Conservation (phyloP, 169 alveolate species). For the Cryptosporidium felis region DNA sequence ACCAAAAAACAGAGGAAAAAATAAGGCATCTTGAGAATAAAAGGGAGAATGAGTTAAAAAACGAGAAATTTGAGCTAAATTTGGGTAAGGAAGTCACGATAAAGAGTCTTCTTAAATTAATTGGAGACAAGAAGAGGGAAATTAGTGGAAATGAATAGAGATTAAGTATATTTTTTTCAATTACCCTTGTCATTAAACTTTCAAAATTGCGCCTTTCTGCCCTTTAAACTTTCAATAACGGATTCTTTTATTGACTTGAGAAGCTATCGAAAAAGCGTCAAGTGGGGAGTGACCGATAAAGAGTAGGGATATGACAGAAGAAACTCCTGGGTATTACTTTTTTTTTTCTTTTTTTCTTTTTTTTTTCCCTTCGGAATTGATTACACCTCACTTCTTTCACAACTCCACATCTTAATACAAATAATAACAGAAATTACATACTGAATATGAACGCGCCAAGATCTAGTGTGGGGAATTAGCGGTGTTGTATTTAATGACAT, state of each 20-base stretch:
- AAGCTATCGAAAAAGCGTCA: constrained; percentile 6
- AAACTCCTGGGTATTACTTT: too few relatives aligned
- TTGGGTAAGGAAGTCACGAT: not conserved
- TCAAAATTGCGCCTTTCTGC: not conserved
- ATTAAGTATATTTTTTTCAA: too few relatives aligned
- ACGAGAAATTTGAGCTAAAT: not conserved
- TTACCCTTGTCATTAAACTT: too few relatives aligned
- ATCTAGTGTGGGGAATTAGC: constrained; percentile 72
- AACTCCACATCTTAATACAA: too few relatives aligned
- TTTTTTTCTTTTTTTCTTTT: too few relatives aligned
- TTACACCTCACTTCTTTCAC: too few relatives aligned
- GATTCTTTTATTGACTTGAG: not conserved
- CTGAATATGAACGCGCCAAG: constrained; percentile 50
- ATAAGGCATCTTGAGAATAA: not conserved
- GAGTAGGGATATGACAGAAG: too few relatives aligned
- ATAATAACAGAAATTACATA: constrained; percentile 20
- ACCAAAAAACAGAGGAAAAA: not conserved
- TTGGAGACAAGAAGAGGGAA: not conserved
- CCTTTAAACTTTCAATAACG: not conserved
- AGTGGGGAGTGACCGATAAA: not conserved
- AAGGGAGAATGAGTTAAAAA: constrained; percentile 14
- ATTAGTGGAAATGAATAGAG: not conserved
- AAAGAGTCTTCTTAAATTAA: not conserved
- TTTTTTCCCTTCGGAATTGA: too few relatives aligned
- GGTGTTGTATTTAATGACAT: constrained; percentile 71